These are phyloP conservation scores for Sphaerobolus stellatus DNA, from an alignment of 1,284 basidiomycete genomes.

Conservation along the genomic window DNA sequence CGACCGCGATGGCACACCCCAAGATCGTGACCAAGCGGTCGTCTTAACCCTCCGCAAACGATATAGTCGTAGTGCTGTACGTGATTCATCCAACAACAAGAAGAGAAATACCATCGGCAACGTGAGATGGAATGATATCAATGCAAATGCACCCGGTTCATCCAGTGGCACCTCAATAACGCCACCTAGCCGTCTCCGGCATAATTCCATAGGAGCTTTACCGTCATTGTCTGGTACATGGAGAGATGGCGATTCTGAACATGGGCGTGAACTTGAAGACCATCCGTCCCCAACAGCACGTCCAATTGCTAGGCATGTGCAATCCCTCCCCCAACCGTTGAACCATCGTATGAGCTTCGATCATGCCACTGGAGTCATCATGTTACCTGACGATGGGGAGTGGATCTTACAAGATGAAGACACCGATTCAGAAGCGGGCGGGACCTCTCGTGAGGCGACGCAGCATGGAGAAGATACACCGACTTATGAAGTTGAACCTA, in stretches of 20 bases:
- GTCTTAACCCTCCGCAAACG: constrained; percentile 73
- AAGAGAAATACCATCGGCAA: background rate
- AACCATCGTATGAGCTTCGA: constrained; percentile 74
- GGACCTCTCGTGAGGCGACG: background rate
- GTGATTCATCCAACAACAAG: constrained; percentile 9
- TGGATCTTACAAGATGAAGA: constrained; percentile 56
- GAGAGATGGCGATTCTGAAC: constrained; percentile 30
- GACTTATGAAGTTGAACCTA: background rate
- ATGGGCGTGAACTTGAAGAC: background rate
- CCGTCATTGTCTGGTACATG: constrained; percentile 48
- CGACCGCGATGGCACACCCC: constrained; percentile 31
- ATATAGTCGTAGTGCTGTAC: constrained; percentile 46
- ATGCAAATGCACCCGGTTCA: constrained; percentile 15
- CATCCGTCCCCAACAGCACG: background rate
- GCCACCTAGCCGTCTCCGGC: no score
- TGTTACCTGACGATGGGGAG: constrained; percentile 73
- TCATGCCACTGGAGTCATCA: constrained; percentile 78
- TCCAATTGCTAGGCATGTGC: constrained; percentile 18
- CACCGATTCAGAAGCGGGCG: constrained; percentile 35
- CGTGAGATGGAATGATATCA: background rate
- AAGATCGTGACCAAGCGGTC: constrained; percentile 56
- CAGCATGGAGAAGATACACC: background rate
- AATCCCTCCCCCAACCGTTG: constrained; percentile 27
- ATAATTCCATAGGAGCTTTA: constrained; percentile 13
- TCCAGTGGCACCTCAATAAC: constrained; percentile 9